Base-by-base conservation (phyloP, 2,329 filamentous ascomycete species). In the Sporothrix brasiliensis region DNA sequence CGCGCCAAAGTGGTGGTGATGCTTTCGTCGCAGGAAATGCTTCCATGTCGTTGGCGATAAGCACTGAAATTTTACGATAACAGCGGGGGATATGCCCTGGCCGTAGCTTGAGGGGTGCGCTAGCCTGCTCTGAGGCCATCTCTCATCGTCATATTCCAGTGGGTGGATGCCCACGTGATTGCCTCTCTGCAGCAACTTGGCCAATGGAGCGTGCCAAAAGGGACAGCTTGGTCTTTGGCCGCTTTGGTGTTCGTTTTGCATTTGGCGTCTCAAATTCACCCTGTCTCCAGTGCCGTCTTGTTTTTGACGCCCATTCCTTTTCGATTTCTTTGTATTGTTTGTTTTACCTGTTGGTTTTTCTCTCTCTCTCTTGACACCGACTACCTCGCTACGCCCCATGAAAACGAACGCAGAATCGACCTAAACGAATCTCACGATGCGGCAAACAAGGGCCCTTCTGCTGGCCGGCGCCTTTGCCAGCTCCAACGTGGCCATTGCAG, bases 401-500 rank as follows among this genome's bases (percentile, higher is more conserved):
- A 50, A 41, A 68, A 27, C 41, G 68, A 34, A 50, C 67, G 53
- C 71, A 21, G 16, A 67, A 41, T 41, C 56, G 66, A 14, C 34
- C 4, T 19, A 72, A 61, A 39, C 53, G 49, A 0, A n/a, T 0
- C 19, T 34, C 65, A 74, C 60, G 69, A 87, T 87, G 85, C 82
- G 81, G 77, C 84, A 83, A 76, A 81, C 80, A 76, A 79, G 78
- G 74, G 81, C 83, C 71, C 77, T 85, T 80, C 81, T 84, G 79
- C 82, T 88, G 74, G 73, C 86, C 72, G 79, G 85, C 79, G 83
- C 84, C 75, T 77, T 86, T 73, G 81, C 81, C 73, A 82, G 81
- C 68, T 80, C 78, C 74, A 79, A 83, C 70, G 79, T 84, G 79
- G 79, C 87, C 75, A 88, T 87, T 78, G 89, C 90, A 73, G 84